phyloP scores from a whole-genome alignment of 2,329 filamentous ascomycete genomes.

The Aspergillus unguis region DNA sequence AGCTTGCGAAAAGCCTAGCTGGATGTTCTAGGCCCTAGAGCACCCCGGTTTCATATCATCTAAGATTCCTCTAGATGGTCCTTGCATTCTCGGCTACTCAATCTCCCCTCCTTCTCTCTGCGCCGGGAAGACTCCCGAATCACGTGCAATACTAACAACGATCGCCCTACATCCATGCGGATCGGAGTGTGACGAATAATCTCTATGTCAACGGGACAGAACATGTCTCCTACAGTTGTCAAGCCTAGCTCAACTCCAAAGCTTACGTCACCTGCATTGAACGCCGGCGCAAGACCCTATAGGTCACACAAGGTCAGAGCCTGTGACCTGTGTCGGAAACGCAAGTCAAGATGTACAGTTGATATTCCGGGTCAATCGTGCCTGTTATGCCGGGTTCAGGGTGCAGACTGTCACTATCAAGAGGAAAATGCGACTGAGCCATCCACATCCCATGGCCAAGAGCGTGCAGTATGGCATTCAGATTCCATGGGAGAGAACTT shows the following conservation, averaged over 20 bases:
- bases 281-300: conserved; percentile 53
- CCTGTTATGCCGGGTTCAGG: conserved; percentile 57
- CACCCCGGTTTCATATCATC: no score
- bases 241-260: conserved; percentile 32
- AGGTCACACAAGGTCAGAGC: conserved; percentile 61
- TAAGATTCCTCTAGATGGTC: no score
- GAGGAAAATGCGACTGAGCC: conserved; percentile 32
- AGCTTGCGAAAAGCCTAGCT: conserved; percentile 1
- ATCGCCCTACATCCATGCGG: not conserved
- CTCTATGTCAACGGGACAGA: conserved; percentile 17
- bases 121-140: not conserved
- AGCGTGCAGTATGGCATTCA: conserved; percentile 29
- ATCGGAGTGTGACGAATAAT: not conserved
- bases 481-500: conserved; percentile 24
- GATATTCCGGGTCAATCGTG: conserved; percentile 54
- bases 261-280: conserved; percentile 35
- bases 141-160: conserved; percentile 1
- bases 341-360: conserved; percentile 61
- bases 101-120: not conserved
- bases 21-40: conserved; percentile 1
- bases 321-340: conserved; percentile 57
- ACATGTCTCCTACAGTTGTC: conserved; percentile 32
- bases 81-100: no score
- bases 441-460: conserved; percentile 23
- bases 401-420: conserved; percentile 56